These are phyloP conservation scores for Ophiognomonia clavigignenti-juglandacearum DNA, from an alignment of 2,329 filamentous ascomycete genomes.

Conservation along the genomic window DNA sequence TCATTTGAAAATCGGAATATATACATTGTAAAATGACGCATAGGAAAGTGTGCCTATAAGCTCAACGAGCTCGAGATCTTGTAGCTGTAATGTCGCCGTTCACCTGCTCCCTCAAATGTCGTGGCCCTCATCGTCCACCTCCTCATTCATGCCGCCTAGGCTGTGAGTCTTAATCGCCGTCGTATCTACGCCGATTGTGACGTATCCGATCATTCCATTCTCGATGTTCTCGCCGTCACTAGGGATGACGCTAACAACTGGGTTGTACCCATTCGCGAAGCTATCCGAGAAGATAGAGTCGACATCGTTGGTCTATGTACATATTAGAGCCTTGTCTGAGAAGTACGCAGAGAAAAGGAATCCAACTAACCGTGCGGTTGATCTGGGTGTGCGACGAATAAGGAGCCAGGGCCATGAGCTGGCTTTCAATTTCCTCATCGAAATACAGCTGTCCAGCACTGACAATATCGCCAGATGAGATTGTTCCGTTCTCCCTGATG, in stretches of 20 bases:
- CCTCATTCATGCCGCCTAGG: neutral
- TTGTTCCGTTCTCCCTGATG: slow-evolving; percentile 3
- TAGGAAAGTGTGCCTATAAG: too few species aligned
- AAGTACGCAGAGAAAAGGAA: too few species aligned
- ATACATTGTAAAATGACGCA: too few species aligned
- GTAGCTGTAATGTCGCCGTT: too few species aligned
- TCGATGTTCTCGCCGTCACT: slow-evolving; percentile 27
- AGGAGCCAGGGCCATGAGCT: slow-evolving; percentile 6
- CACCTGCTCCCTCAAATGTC: neutral
- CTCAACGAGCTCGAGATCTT: too few species aligned
- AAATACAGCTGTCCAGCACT: slow-evolving; percentile 4
- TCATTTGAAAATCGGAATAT: too few species aligned
- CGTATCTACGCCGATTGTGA: slow-evolving; percentile 30
- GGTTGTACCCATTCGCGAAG: slow-evolving; percentile 24
- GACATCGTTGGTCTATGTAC: slow-evolving; percentile 1
- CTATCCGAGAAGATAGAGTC: slow-evolving; percentile 19
- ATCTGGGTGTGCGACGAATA: slow-evolving; percentile 7
- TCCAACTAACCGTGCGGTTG: slow-evolving; percentile 6
- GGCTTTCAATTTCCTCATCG: slow-evolving; percentile 1
- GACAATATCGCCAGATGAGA: slow-evolving; percentile 2
- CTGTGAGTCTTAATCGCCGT: neutral
- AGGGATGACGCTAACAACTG: slow-evolving; percentile 26
- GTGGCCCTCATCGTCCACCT: neutral
- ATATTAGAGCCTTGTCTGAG: too few species aligned
- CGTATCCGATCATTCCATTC: slow-evolving; percentile 31